phyloP scores from a whole-genome alignment of 177 flowering plant species.

The Vitis hybrid region DNA sequence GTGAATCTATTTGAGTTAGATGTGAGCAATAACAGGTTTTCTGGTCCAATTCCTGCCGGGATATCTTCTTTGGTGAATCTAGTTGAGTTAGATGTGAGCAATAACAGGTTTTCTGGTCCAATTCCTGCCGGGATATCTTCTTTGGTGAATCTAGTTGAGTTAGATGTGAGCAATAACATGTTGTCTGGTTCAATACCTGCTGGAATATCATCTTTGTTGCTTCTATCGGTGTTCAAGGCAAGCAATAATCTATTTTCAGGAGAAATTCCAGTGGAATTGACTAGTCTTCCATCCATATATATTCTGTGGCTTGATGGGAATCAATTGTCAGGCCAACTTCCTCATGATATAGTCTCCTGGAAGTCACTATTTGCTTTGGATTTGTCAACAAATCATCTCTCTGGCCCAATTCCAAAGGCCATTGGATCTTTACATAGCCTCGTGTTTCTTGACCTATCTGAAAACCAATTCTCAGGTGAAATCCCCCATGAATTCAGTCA shows the following conservation, averaged over 20 bases:
- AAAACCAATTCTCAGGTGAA: constrained; percentile 38
- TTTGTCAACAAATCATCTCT: constrained; percentile 29
- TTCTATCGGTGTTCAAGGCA: neutral
- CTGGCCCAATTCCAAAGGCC: constrained; percentile 34
- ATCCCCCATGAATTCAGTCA: constrained; percentile 17
- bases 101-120: no score
- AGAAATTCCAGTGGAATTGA: neutral
- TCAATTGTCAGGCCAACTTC: constrained; percentile 23
- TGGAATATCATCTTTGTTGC: no score
- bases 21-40: no score
- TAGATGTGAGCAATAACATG: no score
- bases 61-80: no score
- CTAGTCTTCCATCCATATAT: constrained; percentile 14
- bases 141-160: no score
- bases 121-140: no score
- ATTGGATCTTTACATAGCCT: constrained; percentile 21
- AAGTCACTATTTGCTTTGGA: constrained; percentile 11
- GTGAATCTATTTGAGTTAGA: no score
- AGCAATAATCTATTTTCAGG: no score
- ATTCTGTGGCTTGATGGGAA: constrained; percentile 28
- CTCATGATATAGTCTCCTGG: constrained; percentile 11
- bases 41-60: no score
- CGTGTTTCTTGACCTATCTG: constrained; percentile 28
- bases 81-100: no score
- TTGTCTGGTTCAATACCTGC: no score